Evolutionary conservation across 208 protist genomes (phyloP).

Genomic region (Leptomonas seymouri): DNA sequence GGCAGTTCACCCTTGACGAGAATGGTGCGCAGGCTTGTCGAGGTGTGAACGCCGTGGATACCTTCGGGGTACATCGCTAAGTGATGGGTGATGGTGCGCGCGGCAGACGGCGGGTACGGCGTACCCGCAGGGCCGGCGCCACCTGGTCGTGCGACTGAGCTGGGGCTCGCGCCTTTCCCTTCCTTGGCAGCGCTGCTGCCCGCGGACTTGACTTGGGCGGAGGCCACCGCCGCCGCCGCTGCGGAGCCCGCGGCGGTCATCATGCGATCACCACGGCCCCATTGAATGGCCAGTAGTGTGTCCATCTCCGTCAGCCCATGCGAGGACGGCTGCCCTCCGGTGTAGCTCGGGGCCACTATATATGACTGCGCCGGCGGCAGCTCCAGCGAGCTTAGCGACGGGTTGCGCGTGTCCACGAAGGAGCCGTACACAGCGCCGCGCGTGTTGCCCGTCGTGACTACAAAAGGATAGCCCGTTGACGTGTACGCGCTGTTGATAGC

Average conservation of each 20-base stretch:
- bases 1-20: conserved; percentile 47
- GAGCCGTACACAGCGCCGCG: conserved; percentile 61
- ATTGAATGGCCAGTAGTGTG: conserved; percentile 53
- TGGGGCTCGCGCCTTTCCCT: neutral
- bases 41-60: conserved; percentile 64
- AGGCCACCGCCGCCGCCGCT: conserved; percentile 6
- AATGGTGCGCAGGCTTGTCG: conserved; percentile 48
- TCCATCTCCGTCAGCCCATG: conserved; percentile 33
- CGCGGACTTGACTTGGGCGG: conserved; percentile 11
- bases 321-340: neutral
- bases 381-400: conserved; percentile 58
- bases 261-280: conserved; percentile 43
- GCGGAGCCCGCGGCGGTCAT: conserved; percentile 21
- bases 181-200: conserved; percentile 4
- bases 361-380: conserved; percentile 68
- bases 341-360: conserved; percentile 38
- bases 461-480: conserved; percentile 73
- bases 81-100: conserved; percentile 41
- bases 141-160: neutral
- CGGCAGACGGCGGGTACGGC: conserved; percentile 24
- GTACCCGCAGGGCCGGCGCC: conserved; percentile 11
- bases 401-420: conserved; percentile 71
- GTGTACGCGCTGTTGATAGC: conserved; percentile 77
- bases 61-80: conserved; percentile 67
- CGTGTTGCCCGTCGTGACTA: conserved; percentile 36